Conservation (phyloP, 768 basidiomycete species). For the Multifurca ochricompacta region DNA sequence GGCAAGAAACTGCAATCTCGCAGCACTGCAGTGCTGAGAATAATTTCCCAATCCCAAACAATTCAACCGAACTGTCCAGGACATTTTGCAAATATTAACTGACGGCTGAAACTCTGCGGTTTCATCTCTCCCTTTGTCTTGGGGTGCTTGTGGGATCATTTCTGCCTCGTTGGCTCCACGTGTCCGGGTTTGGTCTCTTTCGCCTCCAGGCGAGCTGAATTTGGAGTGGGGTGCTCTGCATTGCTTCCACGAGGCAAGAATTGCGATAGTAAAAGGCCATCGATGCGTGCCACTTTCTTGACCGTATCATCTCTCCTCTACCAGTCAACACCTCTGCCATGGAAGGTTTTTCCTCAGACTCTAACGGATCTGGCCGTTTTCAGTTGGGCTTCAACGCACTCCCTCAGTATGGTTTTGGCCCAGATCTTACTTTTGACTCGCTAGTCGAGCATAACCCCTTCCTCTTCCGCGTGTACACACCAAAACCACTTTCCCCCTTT, state of each 20-base stretch:
- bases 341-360: slow-evolving; percentile 12
- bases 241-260: slow-evolving; percentile 19
- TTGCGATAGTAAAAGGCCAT: slow-evolving; percentile 19
- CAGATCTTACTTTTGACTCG: slow-evolving; percentile 51
- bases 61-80: neutral
- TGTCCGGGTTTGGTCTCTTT: neutral
- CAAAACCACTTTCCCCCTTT: slow-evolving; percentile 48
- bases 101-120: neutral
- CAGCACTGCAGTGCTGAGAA: no score
- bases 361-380: slow-evolving; percentile 20
- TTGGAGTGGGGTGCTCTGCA: slow-evolving; percentile 4
- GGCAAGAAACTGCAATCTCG: no score
- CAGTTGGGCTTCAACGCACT: slow-evolving; percentile 30
- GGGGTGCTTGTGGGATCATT: neutral
- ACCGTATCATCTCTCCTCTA: slow-evolving; percentile 15
- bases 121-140: no score
- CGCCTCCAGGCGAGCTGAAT: neutral
- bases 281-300: slow-evolving; percentile 12
- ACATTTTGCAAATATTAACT: neutral
- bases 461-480: slow-evolving; percentile 75
- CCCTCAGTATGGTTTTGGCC: slow-evolving; percentile 68
- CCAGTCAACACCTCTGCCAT: slow-evolving; percentile 14
- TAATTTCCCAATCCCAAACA: no score
- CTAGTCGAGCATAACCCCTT: slow-evolving; percentile 61
- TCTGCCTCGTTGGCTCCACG: slow-evolving; percentile 14